A percentile compares a stretch with the other conserved stretches of the same genome.
Evolutionary conservation across 306 rosid genomes (phyloP).

Genomic region (Prunus salicina): DNA sequence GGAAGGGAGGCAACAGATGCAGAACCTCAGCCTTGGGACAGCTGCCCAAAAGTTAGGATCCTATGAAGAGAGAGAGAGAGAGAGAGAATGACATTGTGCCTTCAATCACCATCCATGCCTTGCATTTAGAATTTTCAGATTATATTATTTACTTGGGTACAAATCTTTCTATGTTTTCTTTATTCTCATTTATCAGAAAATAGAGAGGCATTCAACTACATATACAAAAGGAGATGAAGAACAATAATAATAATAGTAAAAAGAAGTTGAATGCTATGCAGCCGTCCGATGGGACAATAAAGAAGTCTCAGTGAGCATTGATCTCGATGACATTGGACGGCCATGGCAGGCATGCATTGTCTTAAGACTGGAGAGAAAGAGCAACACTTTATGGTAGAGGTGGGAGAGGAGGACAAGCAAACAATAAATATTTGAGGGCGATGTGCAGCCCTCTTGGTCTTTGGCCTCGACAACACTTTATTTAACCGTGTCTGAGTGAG

Average conservation of each 20-base stretch:
- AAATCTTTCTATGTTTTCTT: neutral
- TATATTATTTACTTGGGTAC: neutral
- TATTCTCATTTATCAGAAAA: neutral
- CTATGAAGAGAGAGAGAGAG: constrained; percentile 28
- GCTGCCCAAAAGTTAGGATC: constrained; percentile 46
- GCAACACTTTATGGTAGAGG: neutral
- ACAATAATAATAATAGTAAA: neutral
- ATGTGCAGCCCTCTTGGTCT: constrained; percentile 13
- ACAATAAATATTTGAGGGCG: neutral
- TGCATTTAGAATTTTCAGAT: neutral
- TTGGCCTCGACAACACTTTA: neutral
- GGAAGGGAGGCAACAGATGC: constrained; percentile 17
- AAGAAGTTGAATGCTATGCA: neutral
- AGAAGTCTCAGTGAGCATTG: neutral
- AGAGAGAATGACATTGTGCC: neutral
- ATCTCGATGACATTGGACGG: constrained; percentile 18
- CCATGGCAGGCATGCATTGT: neutral
- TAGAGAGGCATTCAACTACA: neutral
- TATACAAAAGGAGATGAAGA: constrained; percentile 3
- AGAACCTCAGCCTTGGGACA: constrained; percentile 30
- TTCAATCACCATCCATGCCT: constrained; percentile 9
- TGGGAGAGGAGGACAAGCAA: constrained; percentile 10
- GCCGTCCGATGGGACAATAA: neutral
- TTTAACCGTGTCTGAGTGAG: neutral
- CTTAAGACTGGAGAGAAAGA: neutral